Conservation (phyloP, 2,329 filamentous ascomycete species). For the Rugonectria rugulosa region DNA sequence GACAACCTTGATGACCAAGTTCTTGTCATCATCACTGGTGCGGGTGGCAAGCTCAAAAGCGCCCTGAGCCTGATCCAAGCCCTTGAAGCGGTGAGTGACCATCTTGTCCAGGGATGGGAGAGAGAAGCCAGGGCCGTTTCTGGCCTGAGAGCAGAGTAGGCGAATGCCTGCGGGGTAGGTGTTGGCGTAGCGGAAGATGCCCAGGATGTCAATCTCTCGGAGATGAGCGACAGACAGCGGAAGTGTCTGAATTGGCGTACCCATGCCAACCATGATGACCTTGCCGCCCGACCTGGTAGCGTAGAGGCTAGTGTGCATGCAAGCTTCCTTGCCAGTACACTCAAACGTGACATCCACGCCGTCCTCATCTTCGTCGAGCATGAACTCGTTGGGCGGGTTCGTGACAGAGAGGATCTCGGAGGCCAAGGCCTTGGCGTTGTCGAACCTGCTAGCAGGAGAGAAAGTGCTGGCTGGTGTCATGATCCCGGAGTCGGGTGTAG, state of each 20-base stretch:
- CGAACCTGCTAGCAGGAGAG: constrained; percentile 57
- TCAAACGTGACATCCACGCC: constrained; percentile 78
- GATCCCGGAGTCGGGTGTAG: constrained; percentile 51
- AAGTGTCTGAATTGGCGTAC: constrained; percentile 76
- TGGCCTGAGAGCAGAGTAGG: constrained; percentile 57
- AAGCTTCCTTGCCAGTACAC: constrained; percentile 78
- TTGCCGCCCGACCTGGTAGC: constrained; percentile 74
- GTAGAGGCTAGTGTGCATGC: constrained; percentile 78
- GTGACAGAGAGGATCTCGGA: constrained; percentile 56
- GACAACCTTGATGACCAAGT: constrained; percentile 76
- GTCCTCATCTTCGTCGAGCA: constrained; percentile 66
- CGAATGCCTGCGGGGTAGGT: constrained; percentile 77
- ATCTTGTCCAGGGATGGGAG: constrained; percentile 73
- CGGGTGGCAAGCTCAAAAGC: constrained; percentile 76
- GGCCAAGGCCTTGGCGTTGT: constrained; percentile 58
- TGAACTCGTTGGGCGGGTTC: constrained; percentile 35
- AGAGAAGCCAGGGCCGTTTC: constrained; percentile 48
- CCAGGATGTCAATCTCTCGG: constrained; percentile 79
- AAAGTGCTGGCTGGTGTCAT: constrained; percentile 56
- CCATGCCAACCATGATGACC: constrained; percentile 82
- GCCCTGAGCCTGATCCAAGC: constrained; percentile 65
- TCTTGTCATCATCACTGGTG: constrained; percentile 72
- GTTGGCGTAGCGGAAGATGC: constrained; percentile 80
- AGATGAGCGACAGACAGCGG: constrained; percentile 76
- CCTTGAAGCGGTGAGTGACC: constrained; percentile 76